phyloP scores from a whole-genome alignment of 2,329 filamentous ascomycete genomes.

The Diaporthe nobilis region DNA sequence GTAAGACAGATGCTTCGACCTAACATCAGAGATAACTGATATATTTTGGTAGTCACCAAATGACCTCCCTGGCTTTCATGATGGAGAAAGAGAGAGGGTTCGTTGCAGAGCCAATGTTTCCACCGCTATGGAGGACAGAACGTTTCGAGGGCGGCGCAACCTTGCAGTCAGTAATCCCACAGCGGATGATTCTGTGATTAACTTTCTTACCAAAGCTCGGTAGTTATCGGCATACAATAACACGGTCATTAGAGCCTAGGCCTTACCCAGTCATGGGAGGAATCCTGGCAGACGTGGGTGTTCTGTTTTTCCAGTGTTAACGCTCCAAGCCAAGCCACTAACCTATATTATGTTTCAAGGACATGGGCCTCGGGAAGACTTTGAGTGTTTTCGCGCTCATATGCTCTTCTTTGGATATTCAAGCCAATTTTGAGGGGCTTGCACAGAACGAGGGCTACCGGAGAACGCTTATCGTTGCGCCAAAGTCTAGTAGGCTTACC shows the following conservation, averaged over 20 bases:
- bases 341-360: background rate
- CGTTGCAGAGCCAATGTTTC: no score
- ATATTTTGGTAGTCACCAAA: no score
- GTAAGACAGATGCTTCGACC: no score
- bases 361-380: slow-evolving; percentile 32
- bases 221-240: background rate
- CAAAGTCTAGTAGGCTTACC: background rate
- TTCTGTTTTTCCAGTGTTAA: background rate
- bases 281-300: background rate
- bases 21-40: no score
- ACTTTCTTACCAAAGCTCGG: background rate
- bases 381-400: slow-evolving; percentile 9
- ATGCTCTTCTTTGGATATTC: slow-evolving; percentile 13
- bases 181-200: background rate
- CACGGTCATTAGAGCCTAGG: background rate
- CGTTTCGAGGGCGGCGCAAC: background rate
- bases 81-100: no score
- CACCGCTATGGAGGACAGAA: no score
- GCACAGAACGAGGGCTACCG: background rate
- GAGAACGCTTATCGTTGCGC: background rate
- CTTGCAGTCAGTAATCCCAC: background rate
- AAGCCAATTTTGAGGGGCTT: no score
- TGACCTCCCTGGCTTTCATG: no score
- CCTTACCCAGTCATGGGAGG: slow-evolving; percentile 1
- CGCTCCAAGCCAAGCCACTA: background rate